Base-by-base conservation (phyloP, 371 early-diverging fungal species). In the Saksenaea oblongispora region DNA sequence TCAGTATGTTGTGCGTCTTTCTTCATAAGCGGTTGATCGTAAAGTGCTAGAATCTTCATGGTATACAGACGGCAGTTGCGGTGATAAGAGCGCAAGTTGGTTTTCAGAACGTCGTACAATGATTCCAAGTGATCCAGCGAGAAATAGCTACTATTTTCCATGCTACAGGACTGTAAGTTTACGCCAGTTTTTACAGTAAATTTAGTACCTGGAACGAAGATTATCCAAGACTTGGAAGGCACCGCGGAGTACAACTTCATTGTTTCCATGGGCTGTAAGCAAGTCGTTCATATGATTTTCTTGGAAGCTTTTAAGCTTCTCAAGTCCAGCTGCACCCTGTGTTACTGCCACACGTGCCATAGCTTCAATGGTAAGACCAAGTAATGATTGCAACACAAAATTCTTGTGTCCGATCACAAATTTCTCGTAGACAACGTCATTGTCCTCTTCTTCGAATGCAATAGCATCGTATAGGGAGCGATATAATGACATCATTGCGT, bases 1-100 rank as follows among this genome's bases (percentile, higher is more conserved):
- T 62, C 55, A 5, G 65, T 64, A 18, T 81, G 79, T 18, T 74
- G 71, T 51, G 71, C 65, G 60, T 83, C 73, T 47, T 64, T 70
- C 58, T 78, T 67, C 73, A 88, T 71, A 37, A 74, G 35, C 42
- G 84, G 83, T 66, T 91, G 91, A 15, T 90, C 87, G 65, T 84
- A 93, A 0, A 82, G 70, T 2, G 74, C 70, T 28, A 96, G 77
- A 35, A 95, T 87, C 59, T 87, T 87, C 39, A 94, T 74, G 0
- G 93, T 87, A 56, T 89, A 80, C 3, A 90, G 80, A 5, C 96
- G 88, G 24, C 87, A 72, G 17, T 78, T 70, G 41, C 75, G 76
- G 58, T 85, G 78, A 51, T 85, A 76, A 2, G 89, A 89, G 39
- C 76, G 72, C 22, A 92, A 69, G 56, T 89, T 90, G 36, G 63